These are phyloP conservation scores for Colletotrichum sp. DNA, from an alignment of 2,329 filamentous ascomycete genomes.

Conservation along the genomic window DNA sequence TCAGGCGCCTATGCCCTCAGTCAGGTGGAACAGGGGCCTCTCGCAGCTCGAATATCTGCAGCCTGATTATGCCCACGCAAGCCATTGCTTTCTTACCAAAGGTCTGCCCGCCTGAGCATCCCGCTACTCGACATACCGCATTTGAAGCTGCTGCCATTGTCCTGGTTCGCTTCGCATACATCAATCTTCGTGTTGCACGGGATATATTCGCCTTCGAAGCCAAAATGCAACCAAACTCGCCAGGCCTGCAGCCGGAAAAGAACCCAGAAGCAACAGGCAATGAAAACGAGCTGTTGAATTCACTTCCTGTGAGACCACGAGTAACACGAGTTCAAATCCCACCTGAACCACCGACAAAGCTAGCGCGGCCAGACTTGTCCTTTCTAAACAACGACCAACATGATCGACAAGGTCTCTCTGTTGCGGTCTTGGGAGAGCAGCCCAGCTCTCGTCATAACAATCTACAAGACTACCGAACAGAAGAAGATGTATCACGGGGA, in stretches of 20 bases:
- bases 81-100: no score
- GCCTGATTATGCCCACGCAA: background rate
- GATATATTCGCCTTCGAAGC: background rate
- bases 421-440: background rate
- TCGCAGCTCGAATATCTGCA: background rate
- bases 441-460: fast-evolving
- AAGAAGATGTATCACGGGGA: background rate
- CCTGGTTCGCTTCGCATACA: background rate
- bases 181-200: background rate
- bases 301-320: background rate
- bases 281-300: background rate
- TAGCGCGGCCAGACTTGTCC: background rate
- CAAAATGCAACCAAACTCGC: background rate
- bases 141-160: fast-evolving
- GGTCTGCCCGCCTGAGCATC: no score
- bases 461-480: no score
- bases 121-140: no score
- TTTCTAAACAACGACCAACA: background rate
- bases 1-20: background rate
- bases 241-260: background rate
- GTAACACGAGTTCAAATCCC: background rate
- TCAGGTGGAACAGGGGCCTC: background rate
- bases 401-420: fast-evolving
- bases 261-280: fast-evolving
- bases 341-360: background rate